Conservation (phyloP, 805 yeast species). For the Sugiyamaella boreocaroliniensis region DNA sequence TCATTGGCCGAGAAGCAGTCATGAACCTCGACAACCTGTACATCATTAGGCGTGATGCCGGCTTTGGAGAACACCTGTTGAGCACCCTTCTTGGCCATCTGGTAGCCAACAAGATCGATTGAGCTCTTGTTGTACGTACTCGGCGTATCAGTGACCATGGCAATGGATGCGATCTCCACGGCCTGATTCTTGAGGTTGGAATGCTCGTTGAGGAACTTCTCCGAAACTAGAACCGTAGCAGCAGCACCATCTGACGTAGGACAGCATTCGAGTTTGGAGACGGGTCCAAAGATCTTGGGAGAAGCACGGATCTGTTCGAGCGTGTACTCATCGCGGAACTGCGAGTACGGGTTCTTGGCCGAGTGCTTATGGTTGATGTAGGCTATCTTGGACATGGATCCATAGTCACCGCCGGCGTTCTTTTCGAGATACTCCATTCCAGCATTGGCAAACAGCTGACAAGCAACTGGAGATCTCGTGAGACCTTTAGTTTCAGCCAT, state of each 20-base stretch:
- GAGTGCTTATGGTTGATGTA: conserved; percentile 23
- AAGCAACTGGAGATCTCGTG: conserved; percentile 17
- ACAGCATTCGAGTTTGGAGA: conserved; percentile 24
- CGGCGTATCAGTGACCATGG: conserved; percentile 20
- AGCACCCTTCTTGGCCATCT: conserved; percentile 22
- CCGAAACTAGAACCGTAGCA: conserved; percentile 21
- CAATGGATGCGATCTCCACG: conserved; percentile 22
- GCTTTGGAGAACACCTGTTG: conserved; percentile 14
- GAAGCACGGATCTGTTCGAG: conserved; percentile 22
- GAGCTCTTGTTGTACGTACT: conserved; percentile 17
- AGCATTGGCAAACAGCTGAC: conserved; percentile 24
- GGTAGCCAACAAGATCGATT: conserved; percentile 20
- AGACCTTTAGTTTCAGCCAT: conserved; percentile 16
- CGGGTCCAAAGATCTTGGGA: conserved; percentile 17
- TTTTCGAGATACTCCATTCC: conserved; percentile 19
- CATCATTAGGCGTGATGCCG: conserved; percentile 19
- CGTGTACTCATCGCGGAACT: conserved; percentile 22
- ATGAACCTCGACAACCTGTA: conserved; percentile 24
- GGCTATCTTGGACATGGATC: conserved; percentile 20
- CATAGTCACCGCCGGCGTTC: conserved; percentile 15
- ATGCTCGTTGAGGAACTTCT: conserved; percentile 19
- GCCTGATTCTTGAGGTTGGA: conserved; percentile 21
- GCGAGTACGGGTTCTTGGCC: conserved; percentile 23
- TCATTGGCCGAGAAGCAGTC: conserved; percentile 26
- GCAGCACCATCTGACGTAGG: conserved; percentile 27